Conservation (phyloP, 2,329 filamentous ascomycete species). For the Neonectria punicea region DNA sequence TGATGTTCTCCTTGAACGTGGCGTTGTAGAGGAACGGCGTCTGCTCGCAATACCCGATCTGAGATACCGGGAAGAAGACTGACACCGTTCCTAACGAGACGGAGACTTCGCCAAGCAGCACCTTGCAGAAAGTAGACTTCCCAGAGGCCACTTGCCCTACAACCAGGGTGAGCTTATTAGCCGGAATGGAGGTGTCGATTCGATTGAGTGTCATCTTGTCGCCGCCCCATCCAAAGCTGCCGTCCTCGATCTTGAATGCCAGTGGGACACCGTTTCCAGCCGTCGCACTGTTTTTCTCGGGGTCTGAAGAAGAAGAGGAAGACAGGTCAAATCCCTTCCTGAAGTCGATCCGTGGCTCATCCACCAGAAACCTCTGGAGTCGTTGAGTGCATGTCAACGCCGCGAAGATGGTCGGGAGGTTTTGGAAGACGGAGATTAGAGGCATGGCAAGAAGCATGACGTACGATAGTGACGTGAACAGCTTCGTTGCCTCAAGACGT, state of each 20-base stretch:
- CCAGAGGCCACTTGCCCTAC: conserved; percentile 51
- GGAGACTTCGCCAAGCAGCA: conserved; percentile 46
- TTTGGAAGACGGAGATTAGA: conserved; percentile 46
- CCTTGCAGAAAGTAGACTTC: conserved; percentile 53
- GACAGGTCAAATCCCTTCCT: conserved; percentile 12
- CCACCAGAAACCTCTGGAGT: conserved; percentile 52
- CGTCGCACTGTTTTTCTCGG: conserved; percentile 6
- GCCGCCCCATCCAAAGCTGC: conserved; percentile 42
- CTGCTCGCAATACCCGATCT: conserved; percentile 48
- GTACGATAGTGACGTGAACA: conserved; percentile 50
- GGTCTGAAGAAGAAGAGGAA: not conserved
- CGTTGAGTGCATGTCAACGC: conserved; percentile 47
- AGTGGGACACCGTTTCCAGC: not conserved
- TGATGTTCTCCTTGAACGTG: conserved; percentile 51
- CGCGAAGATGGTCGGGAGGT: conserved; percentile 45
- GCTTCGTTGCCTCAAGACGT: conserved; percentile 40
- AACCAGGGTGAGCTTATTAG: conserved; percentile 45
- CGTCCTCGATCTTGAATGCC: conserved; percentile 34
- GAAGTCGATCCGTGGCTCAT: conserved; percentile 39
- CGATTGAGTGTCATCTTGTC: conserved; percentile 35
- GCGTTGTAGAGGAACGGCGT: conserved; percentile 48
- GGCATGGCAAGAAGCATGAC: conserved; percentile 49
- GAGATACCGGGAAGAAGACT: conserved; percentile 22
- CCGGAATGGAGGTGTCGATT: conserved; percentile 32
- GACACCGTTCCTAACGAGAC: conserved; percentile 32